Evolutionary conservation across 345 rosid species (phyloP).

Genomic region (Boechera stricta): DNA sequence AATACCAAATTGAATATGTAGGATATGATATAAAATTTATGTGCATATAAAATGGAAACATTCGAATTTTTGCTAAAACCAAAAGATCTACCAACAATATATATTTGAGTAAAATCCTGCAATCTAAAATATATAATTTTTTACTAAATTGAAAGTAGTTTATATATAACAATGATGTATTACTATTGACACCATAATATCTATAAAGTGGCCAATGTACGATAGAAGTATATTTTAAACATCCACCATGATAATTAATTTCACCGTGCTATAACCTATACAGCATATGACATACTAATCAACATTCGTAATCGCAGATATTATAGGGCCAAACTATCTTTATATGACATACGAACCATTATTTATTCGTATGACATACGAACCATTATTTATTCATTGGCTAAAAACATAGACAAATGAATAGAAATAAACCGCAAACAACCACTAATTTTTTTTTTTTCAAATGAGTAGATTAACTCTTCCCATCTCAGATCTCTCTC

Average conservation of each 20-base stretch:
- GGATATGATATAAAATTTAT: background rate
- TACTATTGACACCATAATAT: background rate
- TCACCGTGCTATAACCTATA: background rate
- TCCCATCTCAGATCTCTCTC: no score
- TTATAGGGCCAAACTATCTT: background rate
- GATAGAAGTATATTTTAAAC: background rate
- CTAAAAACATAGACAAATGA: slow-evolving; percentile 5
- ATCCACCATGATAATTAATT: background rate
- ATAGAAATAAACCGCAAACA: slow-evolving; percentile 6
- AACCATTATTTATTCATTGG: background rate
- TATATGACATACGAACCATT: no score
- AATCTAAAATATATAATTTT: background rate
- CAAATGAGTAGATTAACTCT: no score
- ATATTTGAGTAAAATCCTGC: background rate
- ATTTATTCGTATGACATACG: no score
- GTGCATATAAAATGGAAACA: slow-evolving; percentile 9
- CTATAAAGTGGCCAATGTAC: background rate
- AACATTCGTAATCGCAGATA: background rate
- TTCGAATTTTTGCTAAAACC: background rate
- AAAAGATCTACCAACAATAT: slow-evolving; percentile 1
- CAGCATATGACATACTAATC: background rate
- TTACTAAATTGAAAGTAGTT: slow-evolving; percentile 9
- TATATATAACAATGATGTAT: background rate
- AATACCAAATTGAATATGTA: background rate
- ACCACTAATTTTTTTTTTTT: no score